Percentiles rank a stretch among this genome's conserved stretches.
Conservation (phyloP, 2,329 filamentous ascomycete species). For the Sclerotinia spermophila region DNA sequence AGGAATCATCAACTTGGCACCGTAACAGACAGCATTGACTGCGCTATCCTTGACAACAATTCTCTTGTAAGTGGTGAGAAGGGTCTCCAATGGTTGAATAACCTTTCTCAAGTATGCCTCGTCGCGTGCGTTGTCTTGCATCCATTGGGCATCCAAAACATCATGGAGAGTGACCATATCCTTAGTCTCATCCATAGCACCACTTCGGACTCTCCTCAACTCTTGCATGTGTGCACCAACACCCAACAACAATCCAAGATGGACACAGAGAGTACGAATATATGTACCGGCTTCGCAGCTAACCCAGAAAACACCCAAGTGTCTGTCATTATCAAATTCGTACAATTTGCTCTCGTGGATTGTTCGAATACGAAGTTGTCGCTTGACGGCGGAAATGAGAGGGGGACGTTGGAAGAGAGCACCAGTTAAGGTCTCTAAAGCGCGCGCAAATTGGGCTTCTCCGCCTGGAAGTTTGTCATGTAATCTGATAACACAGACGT, state of each 20-base stretch:
- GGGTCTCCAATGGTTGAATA: constrained; percentile 87
- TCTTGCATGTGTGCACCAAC: constrained; percentile 99
- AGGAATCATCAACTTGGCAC: constrained; percentile 98
- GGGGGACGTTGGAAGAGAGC: constrained; percentile 96
- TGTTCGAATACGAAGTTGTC: constrained; percentile 95
- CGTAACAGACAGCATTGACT: constrained; percentile 97
- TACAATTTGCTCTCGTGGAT: constrained; percentile 96
- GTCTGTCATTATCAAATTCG: constrained; percentile 97
- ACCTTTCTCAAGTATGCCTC: constrained; percentile 89
- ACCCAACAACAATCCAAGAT: constrained; percentile 71
- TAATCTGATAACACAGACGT: constrained; percentile 90
- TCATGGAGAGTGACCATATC: constrained; percentile 92
- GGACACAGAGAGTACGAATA: constrained; percentile 96
- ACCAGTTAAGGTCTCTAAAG: constrained; percentile 92
- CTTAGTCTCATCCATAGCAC: constrained; percentile 90
- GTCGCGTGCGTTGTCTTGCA: constrained; percentile 91
- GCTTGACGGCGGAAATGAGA: constrained; percentile 97
- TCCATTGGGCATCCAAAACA: constrained; percentile 93
- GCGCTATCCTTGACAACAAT: constrained; percentile 96
- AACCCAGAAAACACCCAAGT: constrained; percentile 98
- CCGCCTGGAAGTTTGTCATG: constrained; percentile 95
- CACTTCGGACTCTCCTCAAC: constrained; percentile 85
- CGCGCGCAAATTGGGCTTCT: constrained; percentile 86
- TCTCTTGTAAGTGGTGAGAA: constrained; percentile 91
- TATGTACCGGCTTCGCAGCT: constrained; percentile 98